Conservation (phyloP, 768 basidiomycete genomes). For the Boletus edulis region DNA sequence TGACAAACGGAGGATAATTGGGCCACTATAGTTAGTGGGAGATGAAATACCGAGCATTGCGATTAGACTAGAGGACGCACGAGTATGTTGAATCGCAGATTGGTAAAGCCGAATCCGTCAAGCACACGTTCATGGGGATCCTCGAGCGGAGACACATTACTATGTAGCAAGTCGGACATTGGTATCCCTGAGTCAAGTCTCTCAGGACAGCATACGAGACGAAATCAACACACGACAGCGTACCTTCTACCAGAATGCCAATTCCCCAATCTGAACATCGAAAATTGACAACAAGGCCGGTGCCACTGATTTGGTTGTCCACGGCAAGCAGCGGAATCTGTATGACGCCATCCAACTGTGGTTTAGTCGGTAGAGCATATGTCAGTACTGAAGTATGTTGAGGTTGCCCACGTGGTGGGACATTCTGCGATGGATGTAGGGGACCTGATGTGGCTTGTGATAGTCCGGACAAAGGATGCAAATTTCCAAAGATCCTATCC, state of each 20-base stretch:
- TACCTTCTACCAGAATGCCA: conserved; percentile 21
- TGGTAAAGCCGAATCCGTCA: conserved; percentile 16
- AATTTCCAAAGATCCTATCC: conserved; percentile 24
- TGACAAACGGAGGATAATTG: conserved; percentile 22
- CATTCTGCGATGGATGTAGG: background rate
- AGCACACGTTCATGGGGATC: conserved; percentile 19
- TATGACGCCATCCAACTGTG: conserved; percentile 18
- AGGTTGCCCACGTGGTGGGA: background rate
- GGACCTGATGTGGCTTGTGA: background rate
- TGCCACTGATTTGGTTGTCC: conserved; percentile 20
- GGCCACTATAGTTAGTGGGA: conserved; percentile 20
- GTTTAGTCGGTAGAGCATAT: conserved; percentile 20
- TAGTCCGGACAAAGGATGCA: background rate
- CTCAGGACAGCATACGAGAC: background rate
- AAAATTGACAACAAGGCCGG: conserved; percentile 20
- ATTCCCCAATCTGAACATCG: conserved; percentile 22
- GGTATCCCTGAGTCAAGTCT: conserved; percentile 15
- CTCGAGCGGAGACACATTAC: conserved; percentile 20
- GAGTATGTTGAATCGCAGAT: conserved; percentile 22
- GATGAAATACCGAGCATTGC: background rate
- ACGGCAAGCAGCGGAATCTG: conserved; percentile 23
- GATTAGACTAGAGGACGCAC: conserved; percentile 9
- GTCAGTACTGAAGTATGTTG: conserved; percentile 5
- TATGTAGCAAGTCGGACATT: conserved; percentile 24
- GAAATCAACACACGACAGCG: background rate